These are phyloP conservation scores for Nitzschia sp. DNA, from an alignment of 108 stramenopile species.

Conservation along the genomic window DNA sequence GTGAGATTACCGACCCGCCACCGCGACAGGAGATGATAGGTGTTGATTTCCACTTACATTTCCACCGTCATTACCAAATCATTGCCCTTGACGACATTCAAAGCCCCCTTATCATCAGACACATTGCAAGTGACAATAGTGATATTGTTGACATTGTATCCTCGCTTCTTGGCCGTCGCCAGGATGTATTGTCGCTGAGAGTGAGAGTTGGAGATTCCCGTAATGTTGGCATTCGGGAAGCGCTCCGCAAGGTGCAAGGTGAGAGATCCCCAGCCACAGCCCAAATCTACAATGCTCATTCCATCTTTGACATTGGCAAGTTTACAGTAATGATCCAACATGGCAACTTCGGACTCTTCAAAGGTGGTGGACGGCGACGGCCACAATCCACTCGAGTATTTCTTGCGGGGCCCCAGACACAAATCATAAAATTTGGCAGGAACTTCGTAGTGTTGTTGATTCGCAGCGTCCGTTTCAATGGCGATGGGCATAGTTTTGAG, in stretches of 20 bases:
- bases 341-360: conserved; percentile 82
- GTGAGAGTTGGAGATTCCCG: conserved; percentile 83
- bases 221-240: conserved; percentile 73
- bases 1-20: neutral
- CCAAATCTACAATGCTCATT: conserved; percentile 80
- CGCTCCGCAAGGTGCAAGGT: conserved; percentile 68
- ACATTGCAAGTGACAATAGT: conserved; percentile 87
- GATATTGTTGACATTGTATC: conserved; percentile 82
- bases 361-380: conserved; percentile 48
- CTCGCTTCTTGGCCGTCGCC: conserved; percentile 68
- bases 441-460: conserved; percentile 98
- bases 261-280: conserved; percentile 95
- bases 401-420: conserved; percentile 88
- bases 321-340: conserved; percentile 86
- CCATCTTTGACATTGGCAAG: conserved; percentile 88
- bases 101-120: conserved; percentile 52
- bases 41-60: conserved; percentile 41
- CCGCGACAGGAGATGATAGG: neutral
- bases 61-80: conserved; percentile 93
- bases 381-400: conserved; percentile 92
- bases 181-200: conserved; percentile 91
- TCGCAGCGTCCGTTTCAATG: conserved; percentile 84
- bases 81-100: conserved; percentile 68
- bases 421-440: conserved; percentile 89
- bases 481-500: conserved; percentile 82